Evolutionary conservation across 306 rosid genomes (phyloP).

Genomic region (Cicer judaicum): DNA sequence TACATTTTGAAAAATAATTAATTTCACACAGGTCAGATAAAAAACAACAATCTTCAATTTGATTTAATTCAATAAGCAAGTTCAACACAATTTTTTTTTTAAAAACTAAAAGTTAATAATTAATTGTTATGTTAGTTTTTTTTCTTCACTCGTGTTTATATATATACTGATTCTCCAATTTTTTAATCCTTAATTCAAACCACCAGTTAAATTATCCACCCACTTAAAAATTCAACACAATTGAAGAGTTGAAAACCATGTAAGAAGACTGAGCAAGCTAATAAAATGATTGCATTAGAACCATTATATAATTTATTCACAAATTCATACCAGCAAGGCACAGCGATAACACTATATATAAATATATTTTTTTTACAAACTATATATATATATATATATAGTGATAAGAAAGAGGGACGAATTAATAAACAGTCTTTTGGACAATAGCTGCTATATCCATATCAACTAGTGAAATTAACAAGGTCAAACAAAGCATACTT

Average conservation of each 20-base stretch:
- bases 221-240: constrained; percentile 27
- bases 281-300: constrained; percentile 44
- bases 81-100: too few relatives aligned
- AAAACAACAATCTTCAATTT: constrained; percentile 3
- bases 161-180: too few relatives aligned
- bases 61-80: constrained; percentile 25
- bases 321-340: constrained; percentile 45
- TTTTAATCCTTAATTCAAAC: too few relatives aligned
- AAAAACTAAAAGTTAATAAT: too few relatives aligned
- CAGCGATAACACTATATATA: constrained; percentile 24
- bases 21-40: not conserved
- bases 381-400: not conserved
- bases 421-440: constrained; percentile 39
- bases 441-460: constrained; percentile 46
- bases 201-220: too few relatives aligned
- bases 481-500: constrained; percentile 50
- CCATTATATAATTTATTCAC: constrained; percentile 31
- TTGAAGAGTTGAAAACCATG: constrained; percentile 27
- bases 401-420: constrained; percentile 46
- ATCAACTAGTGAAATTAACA: constrained; percentile 47
- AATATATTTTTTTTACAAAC: not conserved
- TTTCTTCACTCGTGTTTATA: too few relatives aligned
- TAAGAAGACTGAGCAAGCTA: constrained; percentile 43
- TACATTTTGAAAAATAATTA: not conserved
- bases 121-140: too few relatives aligned